Evolutionary conservation across 2,329 filamentous ascomycete genomes (phyloP).

Genomic region (Clonostachys rosea): DNA sequence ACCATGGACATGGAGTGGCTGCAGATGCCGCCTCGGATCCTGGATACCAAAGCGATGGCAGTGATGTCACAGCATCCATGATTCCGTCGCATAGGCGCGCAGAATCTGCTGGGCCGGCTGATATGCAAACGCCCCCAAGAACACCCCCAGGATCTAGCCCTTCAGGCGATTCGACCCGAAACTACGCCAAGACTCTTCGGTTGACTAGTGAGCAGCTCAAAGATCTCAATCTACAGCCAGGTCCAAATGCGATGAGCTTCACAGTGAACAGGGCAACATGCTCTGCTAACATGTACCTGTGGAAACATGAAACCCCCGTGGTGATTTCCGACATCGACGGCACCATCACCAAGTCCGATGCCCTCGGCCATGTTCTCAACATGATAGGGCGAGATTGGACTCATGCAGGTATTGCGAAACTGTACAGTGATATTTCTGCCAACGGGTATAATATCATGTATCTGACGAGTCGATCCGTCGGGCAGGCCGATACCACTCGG

Average conservation of each 20-base stretch:
- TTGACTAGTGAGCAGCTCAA: slow-evolving; percentile 95
- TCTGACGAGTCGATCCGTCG: slow-evolving; percentile 88
- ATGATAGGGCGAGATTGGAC: slow-evolving; percentile 99
- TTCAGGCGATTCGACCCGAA: slow-evolving; percentile 67
- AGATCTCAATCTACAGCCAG: slow-evolving; percentile 72
- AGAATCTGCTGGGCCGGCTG: slow-evolving; percentile 56
- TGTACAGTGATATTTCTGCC: slow-evolving; percentile 90
- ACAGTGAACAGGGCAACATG: slow-evolving; percentile 95
- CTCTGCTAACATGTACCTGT: slow-evolving; percentile 87
- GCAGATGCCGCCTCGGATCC: slow-evolving; percentile 88
- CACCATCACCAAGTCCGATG: slow-evolving; percentile 97
- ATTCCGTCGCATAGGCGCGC: slow-evolving; percentile 52
- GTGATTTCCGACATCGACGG: slow-evolving; percentile 99
- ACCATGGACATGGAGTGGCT: slow-evolving; percentile 44
- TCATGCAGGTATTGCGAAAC: slow-evolving; percentile 90
- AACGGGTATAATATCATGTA: slow-evolving; percentile 99
- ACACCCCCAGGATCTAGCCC: slow-evolving; percentile 64
- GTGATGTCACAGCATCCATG: slow-evolving; percentile 46
- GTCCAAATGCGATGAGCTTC: slow-evolving; percentile 93
- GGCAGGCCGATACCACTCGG: slow-evolving; percentile 85
- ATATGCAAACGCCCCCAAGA: slow-evolving; percentile 60
- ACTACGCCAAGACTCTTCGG: slow-evolving; percentile 94
- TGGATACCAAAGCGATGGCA: slow-evolving; percentile 90
- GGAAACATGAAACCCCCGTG: slow-evolving; percentile 86
- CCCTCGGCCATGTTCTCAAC: slow-evolving; percentile 88